These are phyloP conservation scores for Dictyostelium brefeldianum DNA, from an alignment of 78 protist genomes.

Conservation along the genomic window DNA sequence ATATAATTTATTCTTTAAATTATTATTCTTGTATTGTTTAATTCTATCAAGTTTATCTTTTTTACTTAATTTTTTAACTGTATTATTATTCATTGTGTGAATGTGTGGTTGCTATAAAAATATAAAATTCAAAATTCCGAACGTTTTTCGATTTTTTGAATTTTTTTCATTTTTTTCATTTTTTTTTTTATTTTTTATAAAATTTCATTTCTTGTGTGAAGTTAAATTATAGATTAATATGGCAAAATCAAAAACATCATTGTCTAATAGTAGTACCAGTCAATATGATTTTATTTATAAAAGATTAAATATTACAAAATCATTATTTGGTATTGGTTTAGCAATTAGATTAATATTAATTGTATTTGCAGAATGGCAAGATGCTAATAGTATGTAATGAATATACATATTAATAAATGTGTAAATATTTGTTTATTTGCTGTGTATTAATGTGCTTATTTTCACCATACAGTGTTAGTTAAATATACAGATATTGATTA, in stretches of 20 bases:
- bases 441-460: neutral
- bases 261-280: neutral
- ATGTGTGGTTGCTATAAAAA: no score
- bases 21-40: neutral
- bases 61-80: neutral
- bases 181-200: neutral
- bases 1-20: neutral
- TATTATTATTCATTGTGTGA: neutral
- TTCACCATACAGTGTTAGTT: conserved; percentile 76
- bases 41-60: neutral
- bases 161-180: neutral
- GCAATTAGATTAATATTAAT: conserved; percentile 66
- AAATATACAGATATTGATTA: conserved; percentile 98
- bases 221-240: neutral
- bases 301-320: conserved; percentile 47
- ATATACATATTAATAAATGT: neutral
- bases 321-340: conserved; percentile 40
- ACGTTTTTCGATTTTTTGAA: neutral
- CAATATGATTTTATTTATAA: conserved; percentile 31
- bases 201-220: neutral
- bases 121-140: no score
- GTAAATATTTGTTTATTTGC: neutral
- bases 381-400: conserved; percentile 70
- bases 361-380: conserved; percentile 88
- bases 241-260: neutral